These are phyloP conservation scores for Pythium utonaiense DNA, from an alignment of 352 stramenopile genomes.

Conservation along the genomic window DNA sequence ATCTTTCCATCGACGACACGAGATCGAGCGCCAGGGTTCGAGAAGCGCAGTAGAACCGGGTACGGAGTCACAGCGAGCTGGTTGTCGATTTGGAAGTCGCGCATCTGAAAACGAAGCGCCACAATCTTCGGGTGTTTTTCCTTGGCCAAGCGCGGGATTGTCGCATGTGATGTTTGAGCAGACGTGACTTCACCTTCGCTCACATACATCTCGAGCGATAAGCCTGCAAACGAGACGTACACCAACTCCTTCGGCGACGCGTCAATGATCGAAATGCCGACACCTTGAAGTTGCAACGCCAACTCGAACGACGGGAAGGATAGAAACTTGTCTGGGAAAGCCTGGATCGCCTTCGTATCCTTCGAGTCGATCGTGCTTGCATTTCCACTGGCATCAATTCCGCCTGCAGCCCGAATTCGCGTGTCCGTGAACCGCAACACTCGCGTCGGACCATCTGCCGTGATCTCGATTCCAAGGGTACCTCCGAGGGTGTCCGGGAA, in stretches of 20 bases:
- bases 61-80: conserved; percentile 79
- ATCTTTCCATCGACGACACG: conserved; percentile 49
- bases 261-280: conserved; percentile 80
- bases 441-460: conserved; percentile 82
- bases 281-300: conserved; percentile 53
- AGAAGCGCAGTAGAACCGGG: conserved; percentile 82
- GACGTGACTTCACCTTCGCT: conserved; percentile 38
- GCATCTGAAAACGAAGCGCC: conserved; percentile 62
- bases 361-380: conserved; percentile 20
- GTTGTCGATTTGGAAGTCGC: conserved; percentile 87
- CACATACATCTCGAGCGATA: conserved; percentile 61
- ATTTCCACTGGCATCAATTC: conserved; percentile 25
- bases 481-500: conserved; percentile 75
- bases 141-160: conserved; percentile 49
- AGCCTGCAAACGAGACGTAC: conserved; percentile 67
- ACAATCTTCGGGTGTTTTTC: conserved; percentile 55
- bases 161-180: not conserved
- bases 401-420: conserved; percentile 49
- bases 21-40: conserved; percentile 48
- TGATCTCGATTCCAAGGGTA: conserved; percentile 78
- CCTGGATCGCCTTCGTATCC: conserved; percentile 10
- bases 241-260: conserved; percentile 69
- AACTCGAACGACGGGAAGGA: conserved; percentile 44
- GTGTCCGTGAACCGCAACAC: conserved; percentile 85
- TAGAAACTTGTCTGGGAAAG: conserved; percentile 23